A percentile compares a stretch with the other conserved stretches of the same genome.
phyloP scores from a whole-genome alignment of 371 early-diverging fungal species.

The Mortierella sp. region DNA sequence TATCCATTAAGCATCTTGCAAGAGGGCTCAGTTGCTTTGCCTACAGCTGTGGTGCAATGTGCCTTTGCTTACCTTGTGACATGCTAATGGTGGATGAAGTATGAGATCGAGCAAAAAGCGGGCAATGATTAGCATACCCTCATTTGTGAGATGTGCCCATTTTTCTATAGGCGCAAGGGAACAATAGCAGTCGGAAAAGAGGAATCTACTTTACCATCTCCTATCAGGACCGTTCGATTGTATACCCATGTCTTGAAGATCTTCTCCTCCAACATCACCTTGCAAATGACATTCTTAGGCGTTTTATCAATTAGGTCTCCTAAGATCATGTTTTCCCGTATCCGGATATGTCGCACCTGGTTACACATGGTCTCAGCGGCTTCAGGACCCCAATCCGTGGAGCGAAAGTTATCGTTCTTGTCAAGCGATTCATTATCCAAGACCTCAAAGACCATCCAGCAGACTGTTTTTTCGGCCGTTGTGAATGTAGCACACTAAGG shows the following conservation, averaged over 20 bases:
- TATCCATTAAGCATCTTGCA: not conserved
- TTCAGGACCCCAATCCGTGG: not conserved
- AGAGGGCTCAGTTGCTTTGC: too few species aligned
- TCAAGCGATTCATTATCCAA: constrained; percentile 1
- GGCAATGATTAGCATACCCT: not conserved
- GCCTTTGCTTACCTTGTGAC: not conserved
- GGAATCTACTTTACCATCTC: constrained; percentile 11
- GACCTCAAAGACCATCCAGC: constrained; percentile 7
- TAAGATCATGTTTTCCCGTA: constrained; percentile 1
- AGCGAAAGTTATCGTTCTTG: constrained; percentile 4
- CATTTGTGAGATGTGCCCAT: too few species aligned
- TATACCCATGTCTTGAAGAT: constrained; percentile 14
- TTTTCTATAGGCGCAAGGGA: too few species aligned
- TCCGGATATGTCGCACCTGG: constrained; percentile 7
- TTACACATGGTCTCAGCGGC: constrained; percentile 16
- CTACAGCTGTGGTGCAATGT: too few species aligned
- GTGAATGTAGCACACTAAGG: constrained; percentile 7
- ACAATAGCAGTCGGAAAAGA: too few species aligned
- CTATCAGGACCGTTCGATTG: constrained; percentile 14
- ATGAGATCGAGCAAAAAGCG: not conserved
- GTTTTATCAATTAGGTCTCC: constrained; percentile 21
- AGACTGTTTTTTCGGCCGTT: constrained; percentile 8
- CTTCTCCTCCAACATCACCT: constrained; percentile 20
- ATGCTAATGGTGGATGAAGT: not conserved
- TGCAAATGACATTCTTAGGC: constrained; percentile 3